phyloP scores from a whole-genome alignment of 1,139 yeast genomes.

The Geotrichum reessii region DNA sequence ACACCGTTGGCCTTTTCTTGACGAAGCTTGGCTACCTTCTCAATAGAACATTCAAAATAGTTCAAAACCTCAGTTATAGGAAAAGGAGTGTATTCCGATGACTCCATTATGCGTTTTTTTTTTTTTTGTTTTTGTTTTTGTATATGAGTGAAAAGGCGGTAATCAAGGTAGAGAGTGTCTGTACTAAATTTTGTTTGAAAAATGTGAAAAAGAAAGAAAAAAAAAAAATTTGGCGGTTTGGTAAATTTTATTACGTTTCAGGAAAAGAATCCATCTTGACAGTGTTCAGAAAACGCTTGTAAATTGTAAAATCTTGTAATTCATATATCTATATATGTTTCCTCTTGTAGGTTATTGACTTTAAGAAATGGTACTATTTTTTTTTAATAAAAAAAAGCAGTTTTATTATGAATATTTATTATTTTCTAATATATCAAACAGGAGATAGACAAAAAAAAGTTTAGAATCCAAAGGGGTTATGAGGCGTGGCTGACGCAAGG shows the following conservation, averaged over 20 bases:
- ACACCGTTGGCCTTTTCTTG: background rate
- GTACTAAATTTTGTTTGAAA: background rate
- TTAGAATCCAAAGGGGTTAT: slow-evolving; percentile 89
- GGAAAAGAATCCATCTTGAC: background rate
- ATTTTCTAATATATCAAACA: background rate
- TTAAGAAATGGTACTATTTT: background rate
- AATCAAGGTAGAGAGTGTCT: background rate
- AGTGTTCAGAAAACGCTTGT: background rate
- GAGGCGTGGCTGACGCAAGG: slow-evolving; percentile 79
- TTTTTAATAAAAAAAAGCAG: no score
- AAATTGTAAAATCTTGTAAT: background rate
- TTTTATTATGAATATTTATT: background rate
- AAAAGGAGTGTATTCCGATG: background rate
- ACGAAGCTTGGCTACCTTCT: background rate
- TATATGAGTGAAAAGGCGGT: background rate
- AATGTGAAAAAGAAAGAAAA: background rate
- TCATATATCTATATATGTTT: background rate
- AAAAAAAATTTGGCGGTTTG: background rate
- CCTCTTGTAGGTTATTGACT: background rate
- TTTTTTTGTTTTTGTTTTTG: no score
- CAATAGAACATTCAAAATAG: background rate
- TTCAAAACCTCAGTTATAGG: background rate
- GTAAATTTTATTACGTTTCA: background rate
- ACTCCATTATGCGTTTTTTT: no score
- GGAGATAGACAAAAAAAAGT: background rate